Evolutionary conservation across 257 asterid species (phyloP).

Genomic region (Solanum etuberosum): DNA sequence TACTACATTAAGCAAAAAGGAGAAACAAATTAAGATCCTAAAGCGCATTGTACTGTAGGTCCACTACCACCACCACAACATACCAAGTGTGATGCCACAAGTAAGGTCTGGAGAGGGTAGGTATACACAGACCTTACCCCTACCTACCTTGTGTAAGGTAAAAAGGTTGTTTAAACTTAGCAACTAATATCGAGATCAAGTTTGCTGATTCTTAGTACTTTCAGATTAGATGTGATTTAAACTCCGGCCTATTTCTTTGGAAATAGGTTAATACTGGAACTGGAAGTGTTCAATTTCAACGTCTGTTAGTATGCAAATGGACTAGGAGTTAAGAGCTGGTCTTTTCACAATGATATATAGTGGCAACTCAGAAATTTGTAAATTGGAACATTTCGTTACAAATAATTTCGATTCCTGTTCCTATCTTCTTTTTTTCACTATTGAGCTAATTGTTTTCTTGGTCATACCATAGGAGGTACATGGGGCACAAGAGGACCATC

Average conservation of each 20-base stretch:
- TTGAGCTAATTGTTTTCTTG: not conserved
- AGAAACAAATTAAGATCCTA: not conserved
- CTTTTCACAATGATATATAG: not conserved
- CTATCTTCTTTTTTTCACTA: not conserved
- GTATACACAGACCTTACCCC: not conserved
- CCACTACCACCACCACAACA: not conserved
- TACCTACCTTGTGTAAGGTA: not conserved
- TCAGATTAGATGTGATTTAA: not conserved
- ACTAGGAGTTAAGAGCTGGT: not conserved
- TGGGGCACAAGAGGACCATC: slow-evolving; percentile 94
- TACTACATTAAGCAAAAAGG: not conserved
- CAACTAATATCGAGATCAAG: not conserved
- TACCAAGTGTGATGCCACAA: not conserved
- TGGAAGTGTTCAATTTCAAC: not conserved
- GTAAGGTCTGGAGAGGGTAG: not conserved
- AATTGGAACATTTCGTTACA: not conserved
- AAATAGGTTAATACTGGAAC: not conserved
- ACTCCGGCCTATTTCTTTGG: not conserved
- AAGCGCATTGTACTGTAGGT: not conserved
- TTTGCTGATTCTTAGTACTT: not conserved
- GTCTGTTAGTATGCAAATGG: not conserved
- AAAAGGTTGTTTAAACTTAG: not conserved
- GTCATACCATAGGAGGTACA: slow-evolving; percentile 56
- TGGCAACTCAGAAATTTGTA: not conserved
- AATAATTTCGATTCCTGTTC: not conserved